A percentile compares a stretch with the other conserved stretches of the same genome.
Conservation (phyloP, 164 flowering plant genomes). For the Paratinospora sagittata region DNA sequence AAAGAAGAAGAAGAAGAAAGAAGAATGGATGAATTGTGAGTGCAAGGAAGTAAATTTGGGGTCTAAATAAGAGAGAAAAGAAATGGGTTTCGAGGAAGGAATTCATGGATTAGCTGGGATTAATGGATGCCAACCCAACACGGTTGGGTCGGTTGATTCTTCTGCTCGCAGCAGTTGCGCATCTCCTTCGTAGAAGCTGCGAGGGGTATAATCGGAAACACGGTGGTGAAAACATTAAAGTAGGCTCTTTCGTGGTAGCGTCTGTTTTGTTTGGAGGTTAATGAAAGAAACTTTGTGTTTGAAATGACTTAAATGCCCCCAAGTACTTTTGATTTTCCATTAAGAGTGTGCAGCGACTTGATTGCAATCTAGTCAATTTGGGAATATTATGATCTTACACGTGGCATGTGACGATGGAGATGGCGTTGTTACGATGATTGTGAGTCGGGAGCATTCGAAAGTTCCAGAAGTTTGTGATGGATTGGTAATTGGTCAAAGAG, state of each 20-base stretch:
- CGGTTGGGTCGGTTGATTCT: background rate
- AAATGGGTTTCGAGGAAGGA: background rate
- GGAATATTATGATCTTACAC: background rate
- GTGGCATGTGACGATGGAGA: background rate
- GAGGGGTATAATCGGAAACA: background rate
- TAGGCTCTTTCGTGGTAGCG: background rate
- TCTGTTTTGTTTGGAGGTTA: background rate
- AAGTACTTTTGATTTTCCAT: background rate
- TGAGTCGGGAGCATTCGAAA: too few relatives aligned
- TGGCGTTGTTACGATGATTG: too few relatives aligned
- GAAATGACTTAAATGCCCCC: background rate
- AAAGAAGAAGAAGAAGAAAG: too few relatives aligned
- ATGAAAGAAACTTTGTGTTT: background rate
- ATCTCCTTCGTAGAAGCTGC: background rate
- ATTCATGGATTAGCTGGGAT: background rate
- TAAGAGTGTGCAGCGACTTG: too few relatives aligned
- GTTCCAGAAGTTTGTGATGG: too few relatives aligned
- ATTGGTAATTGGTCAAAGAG: background rate
- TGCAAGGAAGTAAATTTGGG: background rate
- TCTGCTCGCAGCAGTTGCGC: background rate
- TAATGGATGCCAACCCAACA: constrained; percentile 4
- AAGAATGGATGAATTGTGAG: background rate
- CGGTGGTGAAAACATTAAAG: background rate
- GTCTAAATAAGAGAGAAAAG: background rate
- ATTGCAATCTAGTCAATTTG: too few relatives aligned